Evolutionary conservation across 2,329 filamentous ascomycete genomes (phyloP).

Genomic region (Scytalidium lignicola): DNA sequence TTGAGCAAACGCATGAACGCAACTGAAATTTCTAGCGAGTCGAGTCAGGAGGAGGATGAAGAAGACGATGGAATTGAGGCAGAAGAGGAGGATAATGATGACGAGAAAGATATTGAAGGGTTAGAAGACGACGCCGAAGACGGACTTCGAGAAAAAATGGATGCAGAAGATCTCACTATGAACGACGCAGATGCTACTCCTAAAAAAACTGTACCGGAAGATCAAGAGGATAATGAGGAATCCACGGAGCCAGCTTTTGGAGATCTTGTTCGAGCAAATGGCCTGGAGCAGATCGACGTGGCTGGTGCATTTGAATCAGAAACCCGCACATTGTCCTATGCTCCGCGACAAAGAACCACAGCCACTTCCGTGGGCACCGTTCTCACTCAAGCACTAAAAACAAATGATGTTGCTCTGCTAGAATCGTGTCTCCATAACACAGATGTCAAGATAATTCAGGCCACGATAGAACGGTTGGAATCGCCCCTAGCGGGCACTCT

Average conservation of each 20-base stretch:
- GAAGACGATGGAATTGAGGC: conserved; percentile 36
- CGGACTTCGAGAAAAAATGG: conserved; percentile 21
- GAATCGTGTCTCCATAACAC: conserved; percentile 85
- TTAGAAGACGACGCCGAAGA: conserved; percentile 34
- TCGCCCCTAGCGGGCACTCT: conserved; percentile 75
- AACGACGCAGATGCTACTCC: conserved; percentile 30
- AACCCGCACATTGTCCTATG: conserved; percentile 16
- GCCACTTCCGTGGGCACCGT: conserved; percentile 84
- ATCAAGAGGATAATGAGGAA: conserved; percentile 28
- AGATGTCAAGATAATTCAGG: conserved; percentile 71
- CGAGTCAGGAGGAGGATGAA: conserved; percentile 41
- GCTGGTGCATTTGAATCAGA: conserved; percentile 47
- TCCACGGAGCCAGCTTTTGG: conserved; percentile 67
- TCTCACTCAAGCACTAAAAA: conserved; percentile 87
- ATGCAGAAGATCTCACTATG: conserved; percentile 29
- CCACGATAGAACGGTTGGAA: conserved; percentile 86
- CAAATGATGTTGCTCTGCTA: conserved; percentile 83
- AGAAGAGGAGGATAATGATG: conserved; percentile 41
- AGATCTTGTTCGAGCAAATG: conserved; percentile 69
- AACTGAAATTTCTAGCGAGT: conserved; percentile 54
- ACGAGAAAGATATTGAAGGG: conserved; percentile 38
- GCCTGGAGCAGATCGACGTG: conserved; percentile 73
- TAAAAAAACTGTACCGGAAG: conserved; percentile 36
- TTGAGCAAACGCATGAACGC: conserved; percentile 19
- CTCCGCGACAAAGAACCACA: conserved; percentile 31